Evolutionary conservation across 164 flowering plant genomes (phyloP).

Genomic region (Amborella trichopoda): DNA sequence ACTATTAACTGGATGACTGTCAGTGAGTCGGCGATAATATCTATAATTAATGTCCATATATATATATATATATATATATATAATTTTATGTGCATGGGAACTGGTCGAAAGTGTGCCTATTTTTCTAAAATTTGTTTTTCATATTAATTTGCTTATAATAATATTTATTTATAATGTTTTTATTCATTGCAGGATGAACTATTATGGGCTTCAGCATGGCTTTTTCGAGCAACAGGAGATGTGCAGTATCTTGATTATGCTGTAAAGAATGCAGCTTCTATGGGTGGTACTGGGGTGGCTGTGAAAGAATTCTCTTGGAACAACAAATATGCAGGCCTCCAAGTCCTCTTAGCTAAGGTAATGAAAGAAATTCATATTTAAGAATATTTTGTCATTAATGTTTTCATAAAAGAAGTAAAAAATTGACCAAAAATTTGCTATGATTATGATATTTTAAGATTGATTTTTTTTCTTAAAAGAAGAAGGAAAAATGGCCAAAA

Average conservation of each 20-base stretch:
- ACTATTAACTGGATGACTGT: no score
- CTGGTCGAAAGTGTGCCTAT: background rate
- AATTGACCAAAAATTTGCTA: no score
- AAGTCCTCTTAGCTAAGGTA: slow-evolving; percentile 72
- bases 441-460: no score
- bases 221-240: slow-evolving; percentile 54
- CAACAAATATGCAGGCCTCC: slow-evolving; percentile 86
- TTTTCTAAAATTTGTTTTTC: no score
- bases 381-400: no score
- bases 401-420: no score
- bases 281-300: slow-evolving; percentile 89
- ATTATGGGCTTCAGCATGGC: slow-evolving; percentile 89
- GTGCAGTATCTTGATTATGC: slow-evolving; percentile 61
- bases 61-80: background rate
- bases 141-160: background rate
- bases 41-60: background rate
- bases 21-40: no score
- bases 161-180: background rate
- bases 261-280: slow-evolving; percentile 38
- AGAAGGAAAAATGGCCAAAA: no score
- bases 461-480: no score
- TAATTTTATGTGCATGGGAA: background rate
- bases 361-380: background rate
- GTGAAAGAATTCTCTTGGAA: slow-evolving; percentile 86
- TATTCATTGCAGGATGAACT: slow-evolving; percentile 57